Evolutionary conservation across 768 basidiomycete genomes (phyloP).

Genomic region (Brasilioporus rufonigricans): DNA sequence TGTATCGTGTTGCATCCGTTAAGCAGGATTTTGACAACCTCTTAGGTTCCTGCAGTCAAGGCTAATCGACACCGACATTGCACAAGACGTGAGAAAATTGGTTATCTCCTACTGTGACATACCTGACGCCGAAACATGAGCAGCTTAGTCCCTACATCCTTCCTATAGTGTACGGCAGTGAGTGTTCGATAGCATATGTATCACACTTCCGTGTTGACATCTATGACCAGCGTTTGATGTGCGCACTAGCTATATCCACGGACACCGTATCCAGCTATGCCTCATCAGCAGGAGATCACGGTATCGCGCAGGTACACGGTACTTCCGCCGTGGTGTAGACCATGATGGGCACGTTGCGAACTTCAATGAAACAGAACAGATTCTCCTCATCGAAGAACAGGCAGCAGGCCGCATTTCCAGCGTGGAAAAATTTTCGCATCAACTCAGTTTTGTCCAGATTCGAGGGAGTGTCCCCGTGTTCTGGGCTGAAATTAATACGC

Average conservation of each 20-base stretch:
- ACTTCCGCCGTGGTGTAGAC: constrained; percentile 94
- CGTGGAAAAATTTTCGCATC: constrained; percentile 50
- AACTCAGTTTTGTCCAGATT: constrained; percentile 89
- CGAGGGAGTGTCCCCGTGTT: constrained; percentile 92
- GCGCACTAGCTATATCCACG: constrained; percentile 70
- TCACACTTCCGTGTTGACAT: neutral
- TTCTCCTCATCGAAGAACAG: constrained; percentile 72
- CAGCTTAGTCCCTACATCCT: constrained; percentile 89
- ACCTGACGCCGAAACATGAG: constrained; percentile 10
- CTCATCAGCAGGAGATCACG: constrained; percentile 94
- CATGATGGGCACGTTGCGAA: constrained; percentile 88
- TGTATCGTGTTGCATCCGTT: neutral
- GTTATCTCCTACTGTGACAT: neutral
- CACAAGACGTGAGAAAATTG: constrained; percentile 58
- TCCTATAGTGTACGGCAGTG: constrained; percentile 93
- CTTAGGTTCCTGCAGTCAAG: constrained; percentile 53
- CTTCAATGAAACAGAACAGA: constrained; percentile 97
- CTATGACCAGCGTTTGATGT: constrained; percentile 74
- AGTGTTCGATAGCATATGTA: constrained; percentile 34
- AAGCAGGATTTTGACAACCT: constrained; percentile 3
- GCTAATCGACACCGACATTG: constrained; percentile 55
- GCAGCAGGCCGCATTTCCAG: constrained; percentile 39
- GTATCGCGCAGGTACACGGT: constrained; percentile 93
- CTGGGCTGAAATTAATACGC: constrained; percentile 95
- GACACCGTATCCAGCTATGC: constrained; percentile 74